Base-by-base conservation (phyloP, 805 yeast species). In the Kregervanrija pseudodelftensis region DNA sequence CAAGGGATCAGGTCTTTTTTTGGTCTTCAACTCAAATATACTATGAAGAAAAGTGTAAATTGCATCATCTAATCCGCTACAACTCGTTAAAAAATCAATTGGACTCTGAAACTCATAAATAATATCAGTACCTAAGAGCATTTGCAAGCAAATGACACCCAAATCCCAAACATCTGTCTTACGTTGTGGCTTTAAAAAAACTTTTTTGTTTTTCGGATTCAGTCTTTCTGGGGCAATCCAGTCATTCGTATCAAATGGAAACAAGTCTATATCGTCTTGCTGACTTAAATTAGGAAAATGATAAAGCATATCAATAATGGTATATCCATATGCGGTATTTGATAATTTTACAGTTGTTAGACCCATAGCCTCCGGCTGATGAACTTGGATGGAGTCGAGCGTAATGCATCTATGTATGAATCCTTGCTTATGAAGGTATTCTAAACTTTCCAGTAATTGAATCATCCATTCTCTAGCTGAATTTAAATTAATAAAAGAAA, bases 101-200 rank as follows among this genome's bases (percentile, higher is more conserved):
- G 91, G 88, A 1, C 79, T 76, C 4, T 73, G 65, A 54, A 69
- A 83, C 17, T 73, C 76, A 10, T 76, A 70, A 1, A 77, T 65
- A 1, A 74, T 67, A 39, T 77, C 80, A 2, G 70, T 65, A 0
- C 95, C 91, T 37, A 74, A 68, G 4, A 86, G 69, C 59, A 82
- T 67, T 50, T 84, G 79, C 13, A 80, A 71, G 52, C 91, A 82
- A 7, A 85, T 61, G 0, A 86, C 86, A 8, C 97, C 99, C 35
- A 89, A 65, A 57, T 85, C 85, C 98, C 98, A 93, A 9, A 93
- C 83, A 66, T 93, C 99, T 0, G 96, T 81, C 60, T 88, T 85
- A 33, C 89, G 69, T 46, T 82, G 82, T 11, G 85, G 82, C 45
- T 72, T 76, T 33, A 63, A 55, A 41, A 59, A 65, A 12, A 56